These are phyloP conservation scores for Macrophomina tecta DNA, from an alignment of 2,329 filamentous ascomycete species.

Conservation along the genomic window DNA sequence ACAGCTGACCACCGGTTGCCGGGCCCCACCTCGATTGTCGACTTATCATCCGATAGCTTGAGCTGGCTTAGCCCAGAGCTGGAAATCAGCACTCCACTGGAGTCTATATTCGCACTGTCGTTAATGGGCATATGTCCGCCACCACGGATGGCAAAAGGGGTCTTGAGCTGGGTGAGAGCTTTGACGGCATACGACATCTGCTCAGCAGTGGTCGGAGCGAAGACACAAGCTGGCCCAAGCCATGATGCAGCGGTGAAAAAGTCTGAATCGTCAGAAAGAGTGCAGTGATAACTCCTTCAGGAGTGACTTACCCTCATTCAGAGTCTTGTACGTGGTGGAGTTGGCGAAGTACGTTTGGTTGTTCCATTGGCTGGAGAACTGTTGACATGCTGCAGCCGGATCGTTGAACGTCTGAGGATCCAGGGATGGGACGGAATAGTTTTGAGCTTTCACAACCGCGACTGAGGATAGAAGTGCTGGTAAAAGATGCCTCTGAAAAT, in stretches of 20 bases:
- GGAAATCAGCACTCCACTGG: slow-evolving; percentile 18
- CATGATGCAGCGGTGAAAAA: background rate
- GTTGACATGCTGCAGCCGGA: background rate
- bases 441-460: background rate
- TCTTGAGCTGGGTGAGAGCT: slow-evolving; percentile 29
- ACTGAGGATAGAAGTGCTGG: background rate
- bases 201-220: slow-evolving; percentile 31
- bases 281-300: background rate
- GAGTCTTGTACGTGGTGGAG: background rate
- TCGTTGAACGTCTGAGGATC: background rate
- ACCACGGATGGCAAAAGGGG: slow-evolving; percentile 19
- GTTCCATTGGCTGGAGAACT: slow-evolving; percentile 1
- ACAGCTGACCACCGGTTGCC: slow-evolving; percentile 4
- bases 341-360: background rate
- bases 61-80: slow-evolving; percentile 5
- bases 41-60: background rate
- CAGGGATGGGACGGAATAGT: background rate
- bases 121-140: slow-evolving; percentile 21
- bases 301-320: background rate
- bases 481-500: background rate
- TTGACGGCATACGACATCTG: slow-evolving; percentile 33
- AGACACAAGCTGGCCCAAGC: slow-evolving; percentile 32
- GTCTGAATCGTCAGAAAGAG: background rate
- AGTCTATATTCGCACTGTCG: slow-evolving; percentile 33
- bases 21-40: background rate